A percentile compares a stretch with the other conserved stretches of the same genome.
Evolutionary conservation across 805 yeast species (phyloP).

Genomic region (Cyberlindnera sargentensis): DNA sequence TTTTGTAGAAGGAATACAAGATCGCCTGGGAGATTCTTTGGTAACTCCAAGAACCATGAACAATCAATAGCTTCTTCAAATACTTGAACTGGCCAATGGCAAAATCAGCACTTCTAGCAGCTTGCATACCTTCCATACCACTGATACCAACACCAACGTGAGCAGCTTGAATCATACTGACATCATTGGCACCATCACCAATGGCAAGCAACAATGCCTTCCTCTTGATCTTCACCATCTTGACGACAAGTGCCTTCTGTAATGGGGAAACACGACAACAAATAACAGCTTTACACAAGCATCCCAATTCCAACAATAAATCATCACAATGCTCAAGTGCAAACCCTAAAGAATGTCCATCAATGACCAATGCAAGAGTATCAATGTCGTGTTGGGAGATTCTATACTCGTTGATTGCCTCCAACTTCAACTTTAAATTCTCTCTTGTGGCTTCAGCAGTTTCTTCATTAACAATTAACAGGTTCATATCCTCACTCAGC

Average conservation of each 20-base stretch:
- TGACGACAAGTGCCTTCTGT: conserved; percentile 94
- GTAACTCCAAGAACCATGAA: conserved; percentile 97
- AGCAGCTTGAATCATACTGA: conserved; percentile 98
- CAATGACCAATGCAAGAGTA: conserved; percentile 84
- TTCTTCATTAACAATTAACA: conserved; percentile 84
- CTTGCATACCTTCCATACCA: conserved; percentile 99
- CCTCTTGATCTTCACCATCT: conserved; percentile 81
- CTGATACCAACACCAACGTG: conserved; percentile 99
- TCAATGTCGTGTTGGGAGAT: conserved; percentile 62
- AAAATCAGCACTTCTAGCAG: conserved; percentile 96
- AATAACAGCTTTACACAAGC: conserved; percentile 88
- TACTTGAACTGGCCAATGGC: conserved; percentile 94
- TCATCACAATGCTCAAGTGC: conserved; percentile 86
- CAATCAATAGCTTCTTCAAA: conserved; percentile 73
- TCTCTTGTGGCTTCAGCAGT: conserved; percentile 66
- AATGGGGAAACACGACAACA: conserved; percentile 98
- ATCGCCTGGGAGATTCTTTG: conserved; percentile 91
- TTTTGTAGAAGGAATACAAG: conserved; percentile 91
- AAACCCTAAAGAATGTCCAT: conserved; percentile 83
- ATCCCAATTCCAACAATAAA: conserved; percentile 69
- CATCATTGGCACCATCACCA: conserved; percentile 99
- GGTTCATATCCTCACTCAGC: conserved; percentile 91
- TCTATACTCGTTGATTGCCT: conserved; percentile 63
- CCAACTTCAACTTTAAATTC: conserved; percentile 68
- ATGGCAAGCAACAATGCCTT: conserved; percentile 74